Base-by-base conservation (phyloP, 768 basidiomycete species). In the Amylocystis lapponica region DNA sequence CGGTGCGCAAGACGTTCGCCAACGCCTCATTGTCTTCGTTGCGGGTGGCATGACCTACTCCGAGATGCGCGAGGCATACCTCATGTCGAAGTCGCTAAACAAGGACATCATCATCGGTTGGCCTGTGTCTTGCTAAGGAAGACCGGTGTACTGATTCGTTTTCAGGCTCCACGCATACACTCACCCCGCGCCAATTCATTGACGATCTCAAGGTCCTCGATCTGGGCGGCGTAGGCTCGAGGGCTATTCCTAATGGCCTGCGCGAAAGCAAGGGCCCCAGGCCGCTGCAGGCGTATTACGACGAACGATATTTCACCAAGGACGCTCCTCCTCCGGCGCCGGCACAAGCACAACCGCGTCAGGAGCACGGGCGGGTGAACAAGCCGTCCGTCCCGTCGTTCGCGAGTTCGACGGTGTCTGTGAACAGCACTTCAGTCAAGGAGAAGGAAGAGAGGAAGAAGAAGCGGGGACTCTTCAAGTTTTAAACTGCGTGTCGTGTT, bases 31-130 rank as follows among this genome's bases (percentile, higher is more conserved):
- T 27, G 77, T 97, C 14, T 98, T 98, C 63, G 72, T 97, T 19
- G 87, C 89, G 12, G 96, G 96, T 27, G 96, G 96, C 2, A 83
- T 94, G 76, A 94, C 96, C 2, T 93, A 92, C 60, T 95, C 93
- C 0, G 96, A 99, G 65, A 84, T 94, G 64, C 75, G 95, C 47
- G 81, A 92, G 55, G 83, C 79, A 35, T 98, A 97, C 58, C 72
- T 82, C 38, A 70, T 95, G 13, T 86, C 90, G 3, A 71, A 69
- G 36, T 60, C 78, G 2, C 60, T 90, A 40, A 84, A 86, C 55
- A 92, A 86, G 63, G 96, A 99, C 54, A 77, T 98, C 40, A 87
- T 81, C 63, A 87, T 99, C 45, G 96, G 95, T 95, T 53, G 29
- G 68, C 39, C 16, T 34, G 23, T 27, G 16, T 16, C 19, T n/a